phyloP scores from a whole-genome alignment of 2,329 filamentous ascomycete species.

The Calonectria henricotiae region DNA sequence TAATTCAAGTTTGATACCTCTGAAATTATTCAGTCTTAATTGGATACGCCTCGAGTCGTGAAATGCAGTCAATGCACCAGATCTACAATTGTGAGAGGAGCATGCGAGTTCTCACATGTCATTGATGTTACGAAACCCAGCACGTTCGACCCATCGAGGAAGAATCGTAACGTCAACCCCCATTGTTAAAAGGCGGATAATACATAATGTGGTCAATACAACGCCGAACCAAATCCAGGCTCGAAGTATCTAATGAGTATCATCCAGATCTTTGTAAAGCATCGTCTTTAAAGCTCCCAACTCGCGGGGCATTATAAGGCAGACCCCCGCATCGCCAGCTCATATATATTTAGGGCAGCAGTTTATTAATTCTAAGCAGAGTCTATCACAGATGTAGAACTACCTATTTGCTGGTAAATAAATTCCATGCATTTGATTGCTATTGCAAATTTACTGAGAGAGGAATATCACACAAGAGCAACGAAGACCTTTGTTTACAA shows the following conservation, averaged over 20 bases:
- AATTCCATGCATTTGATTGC: no score
- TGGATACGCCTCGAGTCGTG: background rate
- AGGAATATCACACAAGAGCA: no score
- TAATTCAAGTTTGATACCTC: background rate
- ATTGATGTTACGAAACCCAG: constrained; percentile 9
- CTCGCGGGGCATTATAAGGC: no score
- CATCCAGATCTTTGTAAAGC: background rate
- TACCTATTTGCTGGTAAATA: no score
- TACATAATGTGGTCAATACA: background rate
- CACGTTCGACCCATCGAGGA: constrained; percentile 6
- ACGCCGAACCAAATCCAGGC: background rate
- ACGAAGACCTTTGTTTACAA: no score
- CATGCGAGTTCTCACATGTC: no score
- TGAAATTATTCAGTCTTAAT: background rate
- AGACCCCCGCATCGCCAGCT: no score
- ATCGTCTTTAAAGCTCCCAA: no score
- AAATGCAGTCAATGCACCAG: background rate
- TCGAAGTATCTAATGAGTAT: background rate
- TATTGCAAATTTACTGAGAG: no score
- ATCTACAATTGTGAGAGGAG: background rate
- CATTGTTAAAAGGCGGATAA: background rate
- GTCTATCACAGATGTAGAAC: no score
- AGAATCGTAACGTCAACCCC: background rate
- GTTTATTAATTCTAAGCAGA: no score
- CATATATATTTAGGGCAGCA: no score